Evolutionary conservation across 345 rosid species (phyloP).

Genomic region (Nasturtium officinale): DNA sequence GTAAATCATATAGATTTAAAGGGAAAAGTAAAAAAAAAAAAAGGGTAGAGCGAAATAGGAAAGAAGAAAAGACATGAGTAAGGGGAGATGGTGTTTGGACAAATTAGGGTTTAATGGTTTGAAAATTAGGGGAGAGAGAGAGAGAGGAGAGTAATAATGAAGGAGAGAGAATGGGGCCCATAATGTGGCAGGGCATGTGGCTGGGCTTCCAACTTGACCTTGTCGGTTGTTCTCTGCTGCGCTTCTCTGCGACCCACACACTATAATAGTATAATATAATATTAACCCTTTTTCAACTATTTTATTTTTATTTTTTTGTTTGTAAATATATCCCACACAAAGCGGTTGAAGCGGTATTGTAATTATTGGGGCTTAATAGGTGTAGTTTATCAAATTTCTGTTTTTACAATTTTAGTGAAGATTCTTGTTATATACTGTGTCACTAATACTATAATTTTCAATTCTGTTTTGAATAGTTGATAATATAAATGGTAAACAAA

Average conservation of each 20-base stretch:
- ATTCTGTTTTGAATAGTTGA: neutral
- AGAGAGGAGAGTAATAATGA: slow-evolving; percentile 56
- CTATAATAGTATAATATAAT: neutral
- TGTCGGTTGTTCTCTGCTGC: slow-evolving; percentile 79
- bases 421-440: neutral
- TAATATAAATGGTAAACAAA: neutral
- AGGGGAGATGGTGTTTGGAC: slow-evolving; percentile 27
- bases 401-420: too few species aligned
- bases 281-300: neutral
- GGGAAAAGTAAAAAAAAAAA: neutral
- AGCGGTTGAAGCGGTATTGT: neutral
- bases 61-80: slow-evolving; percentile 38
- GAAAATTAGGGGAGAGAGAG: slow-evolving; percentile 36
- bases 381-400: neutral
- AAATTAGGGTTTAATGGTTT: slow-evolving; percentile 43
- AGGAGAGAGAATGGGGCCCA: slow-evolving; percentile 59
- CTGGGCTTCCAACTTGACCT: slow-evolving; percentile 91
- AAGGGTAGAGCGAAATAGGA: slow-evolving; percentile 21
- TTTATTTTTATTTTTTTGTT: neutral
- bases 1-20: neutral
- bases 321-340: neutral
- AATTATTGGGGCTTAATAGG: neutral
- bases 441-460: neutral
- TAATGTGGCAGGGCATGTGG: slow-evolving; percentile 88
- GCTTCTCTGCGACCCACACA: slow-evolving; percentile 41